Conservation (phyloP, 495 filamentous ascomycete species). For the Bacidia rubella region DNA sequence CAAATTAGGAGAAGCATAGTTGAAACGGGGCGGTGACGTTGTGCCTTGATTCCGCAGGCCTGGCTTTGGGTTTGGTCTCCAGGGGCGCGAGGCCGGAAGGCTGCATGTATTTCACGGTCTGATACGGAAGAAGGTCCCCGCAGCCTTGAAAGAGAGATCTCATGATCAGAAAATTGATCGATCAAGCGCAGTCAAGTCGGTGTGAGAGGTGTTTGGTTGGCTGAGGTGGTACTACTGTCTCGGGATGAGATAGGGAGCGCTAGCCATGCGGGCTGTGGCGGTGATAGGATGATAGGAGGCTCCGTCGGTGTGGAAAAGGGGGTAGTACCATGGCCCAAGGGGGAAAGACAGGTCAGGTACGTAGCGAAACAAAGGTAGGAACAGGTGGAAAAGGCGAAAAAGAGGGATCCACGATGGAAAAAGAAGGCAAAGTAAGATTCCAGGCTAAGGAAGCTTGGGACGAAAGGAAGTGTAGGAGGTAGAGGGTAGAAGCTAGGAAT, state of each 20-base stretch:
- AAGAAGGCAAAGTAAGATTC: not conserved
- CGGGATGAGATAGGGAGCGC: not conserved
- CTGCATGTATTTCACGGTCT: not conserved
- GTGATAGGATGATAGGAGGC: not conserved
- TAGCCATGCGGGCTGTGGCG: not conserved
- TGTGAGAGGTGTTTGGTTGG: not conserved
- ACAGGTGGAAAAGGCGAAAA: not conserved
- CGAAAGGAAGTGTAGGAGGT: not conserved
- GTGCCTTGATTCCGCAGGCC: not conserved
- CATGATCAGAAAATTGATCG: not conserved
- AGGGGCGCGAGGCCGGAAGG: not conserved
- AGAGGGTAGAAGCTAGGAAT: no score
- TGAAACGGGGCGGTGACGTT: not conserved
- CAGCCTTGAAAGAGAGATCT: not conserved
- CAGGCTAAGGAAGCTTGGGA: not conserved
- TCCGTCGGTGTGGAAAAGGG: not conserved
- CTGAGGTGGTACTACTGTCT: not conserved
- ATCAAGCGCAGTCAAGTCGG: not conserved
- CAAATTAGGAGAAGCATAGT: not conserved
- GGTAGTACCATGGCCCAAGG: not conserved
- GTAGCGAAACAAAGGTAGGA: not conserved
- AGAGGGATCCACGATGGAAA: not conserved
- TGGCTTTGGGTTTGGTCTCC: not conserved
- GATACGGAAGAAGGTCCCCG: not conserved
- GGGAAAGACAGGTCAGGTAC: not conserved